Evolutionary conservation across 257 asterid species (phyloP), one percentile per base, ranked within the genome.

Genomic region (Nicotiana noctiflora): DNA sequence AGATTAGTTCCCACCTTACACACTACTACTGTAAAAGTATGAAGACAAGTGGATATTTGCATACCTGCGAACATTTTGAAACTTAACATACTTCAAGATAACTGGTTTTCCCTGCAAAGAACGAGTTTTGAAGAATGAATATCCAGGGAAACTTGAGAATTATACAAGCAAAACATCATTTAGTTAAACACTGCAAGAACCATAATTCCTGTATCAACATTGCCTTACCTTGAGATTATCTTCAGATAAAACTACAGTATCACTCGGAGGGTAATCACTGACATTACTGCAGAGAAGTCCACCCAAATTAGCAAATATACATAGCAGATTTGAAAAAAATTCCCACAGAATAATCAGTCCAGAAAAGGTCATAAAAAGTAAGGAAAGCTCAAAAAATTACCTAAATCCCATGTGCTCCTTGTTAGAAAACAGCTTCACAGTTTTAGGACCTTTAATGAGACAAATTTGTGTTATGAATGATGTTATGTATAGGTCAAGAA

Each of bases 381-480:
- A 78, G 19, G 34, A 53, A 81, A 49, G 15, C 57, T 57, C 25
- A 72, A 84, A 83, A 84, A 40, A n/a, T 67, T 88, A 95, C 99
- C 99, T 96, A 89, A 96, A 96, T 46, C 98, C 98, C 91, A 93
- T 93, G 86, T 93, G 92, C 86, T 93, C 95, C 92, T 86, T 90
- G 88, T 93, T 93, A 62, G 95, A 88, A 82, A 85, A 93, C 79
- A 92, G 89, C 89, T 92, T 93, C 84, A 93, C 92, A 55, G 91
- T 89, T 84, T 89, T 93, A 72, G 98, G 98, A 75, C 95, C 98
- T 93, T 85, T 59, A 80, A 62, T 34, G 46, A 51, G 52, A 80
- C 68, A 13, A 75, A 7, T 23, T 1, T 72, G 40, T 72, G 23
- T 46, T 21, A 68, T 1, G 21, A 3, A 72, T 23, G 61, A 72